Base-by-base conservation (phyloP, 306 rosid genomes). In the Quercus bicolor region DNA sequence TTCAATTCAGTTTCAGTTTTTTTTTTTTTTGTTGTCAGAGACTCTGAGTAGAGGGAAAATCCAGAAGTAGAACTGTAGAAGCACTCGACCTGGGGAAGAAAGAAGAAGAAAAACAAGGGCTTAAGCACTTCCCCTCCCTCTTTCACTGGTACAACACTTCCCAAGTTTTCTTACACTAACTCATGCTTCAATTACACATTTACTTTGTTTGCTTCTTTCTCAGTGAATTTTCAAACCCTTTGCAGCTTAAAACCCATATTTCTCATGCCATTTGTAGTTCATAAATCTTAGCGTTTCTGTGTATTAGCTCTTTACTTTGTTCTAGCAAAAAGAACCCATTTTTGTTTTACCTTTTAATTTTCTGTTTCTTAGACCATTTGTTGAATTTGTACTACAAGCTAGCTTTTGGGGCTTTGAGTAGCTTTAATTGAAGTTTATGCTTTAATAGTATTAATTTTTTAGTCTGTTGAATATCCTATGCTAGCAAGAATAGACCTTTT, bases 31-130 rank as follows among this genome's bases (percentile, higher is more conserved):
- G n/a, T 1, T 45, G 53, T 48, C 16, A 56, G 70, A 65, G 48
- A 61, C 33, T 65, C 45, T 40, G 5, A 9, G 68, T 7, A 19
- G 56, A 19, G 76, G 74, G 73, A 18, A 78, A 55, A 48, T n/a
- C 21, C 11, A 37, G 45, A 37, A 37, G 45, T 37, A 2, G 11
- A 37, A 37, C 45, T 37, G 45, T 37, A 37, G 14, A 37, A 57
- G 45, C 77, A 23, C 15, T 29, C 18, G 43, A 48, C 48, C 75
- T 72, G 68, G 21, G 77, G 79, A 80, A 62, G 73, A 77, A 77
- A 31, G 82, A 74, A 59, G 84, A 75, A 74, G 24, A 61, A 51
- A 56, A 70, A 66, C 82, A 70, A 80, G 78, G 84, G 84, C 71
- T 86, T 77, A 74, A 53, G 80, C 76, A 20, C 72, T 53, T 9